Evolutionary conservation across 805 yeast genomes (phyloP), one percentile per base, ranked within the genome.

Genomic region (Isabelozyma heimii): DNA sequence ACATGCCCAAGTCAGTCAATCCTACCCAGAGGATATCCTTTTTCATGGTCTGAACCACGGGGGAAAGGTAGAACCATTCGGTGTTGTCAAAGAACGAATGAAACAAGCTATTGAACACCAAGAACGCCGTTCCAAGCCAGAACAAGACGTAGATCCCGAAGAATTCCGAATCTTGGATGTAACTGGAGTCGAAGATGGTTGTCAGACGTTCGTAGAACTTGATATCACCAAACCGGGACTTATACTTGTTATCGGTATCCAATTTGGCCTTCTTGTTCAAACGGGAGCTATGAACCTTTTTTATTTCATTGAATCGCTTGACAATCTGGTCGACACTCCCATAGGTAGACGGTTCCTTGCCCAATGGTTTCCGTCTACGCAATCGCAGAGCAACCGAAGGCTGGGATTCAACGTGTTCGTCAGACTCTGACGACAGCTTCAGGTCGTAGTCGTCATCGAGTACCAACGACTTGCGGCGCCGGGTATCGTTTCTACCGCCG

Each of bases 141-240:
- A 83, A 82, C 44, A 91, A 77, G 5, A 89, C 85, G 64, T 83
- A 92, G 51, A 94, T 78, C 2, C 98, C 98, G 56, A 80, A 83
- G 63, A 89, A 91, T 47, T 72, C 70, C 3, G 82, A 66, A 1
- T 75, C 68, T 45, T 69, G 68, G 51, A 74, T 69, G 27, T 66
- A 60, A 4, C 70, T 74, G 13, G 76, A 68, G 59, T 85, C 91
- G 52, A 85, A 74, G 14, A 85, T 82, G 4, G 77, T 69, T 7
- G 77, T 63, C 30, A 77, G 48, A 12, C 56, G 49, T 17, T 67
- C 61, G 37, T 62, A 57, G 55, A 83, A 82, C 24, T 71, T 71
- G 16, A 81, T 71, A 60, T 84, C 89, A 4, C 77, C 75, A 57
- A 83, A 82, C 47, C 79, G 73, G 3, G 85, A 82, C 27, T 78